Evolutionary conservation across 768 basidiomycete genomes (phyloP), one percentile per base, ranked within the genome.

Genomic region (Trametes villosa): DNA sequence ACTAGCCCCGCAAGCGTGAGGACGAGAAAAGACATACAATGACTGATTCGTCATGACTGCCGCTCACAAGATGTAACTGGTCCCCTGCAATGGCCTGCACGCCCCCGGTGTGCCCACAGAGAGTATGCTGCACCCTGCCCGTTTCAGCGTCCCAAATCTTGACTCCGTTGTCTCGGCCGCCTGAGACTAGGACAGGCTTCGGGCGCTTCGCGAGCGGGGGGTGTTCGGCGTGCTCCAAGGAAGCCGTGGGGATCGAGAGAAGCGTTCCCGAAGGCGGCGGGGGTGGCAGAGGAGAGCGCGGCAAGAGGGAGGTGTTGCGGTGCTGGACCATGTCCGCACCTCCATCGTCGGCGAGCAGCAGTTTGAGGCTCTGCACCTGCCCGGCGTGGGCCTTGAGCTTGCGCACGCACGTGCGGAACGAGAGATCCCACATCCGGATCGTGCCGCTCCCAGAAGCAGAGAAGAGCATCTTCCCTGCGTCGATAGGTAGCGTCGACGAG

Each of bases 101-200:
- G 54, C 97, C 97, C 71, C 98, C 97, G 67, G 98, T 95, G 73
- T 98, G 96, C 1, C 96, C 97, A 72, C 98, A 99, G 63, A 96
- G 82, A 40, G 97, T 98, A 68, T 84, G 80, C 48, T 84, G 77
- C 24, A 87, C 81, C 68, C 88, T 86, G 40, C 89, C 94, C 1
- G 87, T 84, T 67, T 96, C 93, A 26, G 98, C 85, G 70, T 98
- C 94, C 97, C 97, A 99, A 40, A 96, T 68, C 72, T 92, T 94
- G 77, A 98, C 88, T 29, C 96, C 97, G 70, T 98, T 97, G 72
- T 98, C 96, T 65, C 97, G 79, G 68, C 90, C 89, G 3, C 93
- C 95, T 3, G 94, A 93, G 62, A 97, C 86, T 56, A 98, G 81
- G 20, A 96, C 75, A 8, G 91, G 89, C 62, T 84, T 85, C 66